Base-by-base conservation (phyloP, 202 grass and related monocot genomes). In the Schoenoplectus triqueter region DNA sequence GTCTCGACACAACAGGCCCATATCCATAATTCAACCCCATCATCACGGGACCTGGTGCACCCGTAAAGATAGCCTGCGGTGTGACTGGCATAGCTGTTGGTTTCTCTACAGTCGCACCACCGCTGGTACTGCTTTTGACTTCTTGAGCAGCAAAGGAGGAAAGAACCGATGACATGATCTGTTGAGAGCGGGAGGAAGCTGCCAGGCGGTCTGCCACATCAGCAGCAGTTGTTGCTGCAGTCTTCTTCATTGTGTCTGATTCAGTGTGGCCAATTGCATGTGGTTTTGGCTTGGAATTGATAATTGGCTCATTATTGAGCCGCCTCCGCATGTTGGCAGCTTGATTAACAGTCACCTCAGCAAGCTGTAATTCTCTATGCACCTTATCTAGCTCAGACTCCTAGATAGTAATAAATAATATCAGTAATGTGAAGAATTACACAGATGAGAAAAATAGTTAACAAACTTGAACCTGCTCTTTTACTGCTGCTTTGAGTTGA, bases 71-170 rank as follows among this genome's bases (percentile, higher is more conserved):
- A 95, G 93, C 59, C 80, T 92, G 91, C 14, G 87, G 75, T 64
- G 90, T 69, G 66, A 84, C 54, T 20, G 45, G 49, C 46, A 85
- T 40, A 49, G 52, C 8, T 83, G 66, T 13, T 4, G 52, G 7
- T 56, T 39, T 44, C 46, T 69, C 66, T 41, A 70, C 44, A 52
- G 50, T 22, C 84, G 84, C 15, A 82, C 82, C 62, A 95, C 80
- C 31, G 82, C 73, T 47, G 88, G 89, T 84, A 99, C 81, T 57
- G 93, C 85, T 94, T 74, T 92, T 90, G 1, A 86, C 88, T 88
- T 92, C 92, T 85, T 99, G 91, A 8, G 90, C 89, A 80, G 93
- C 96, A 72, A 99, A 99, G 88, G 91, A 94, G 75, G 96, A 99
- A 52, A 99, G 93, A 21, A 94, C 96, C 11, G 96, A 99, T 48